These are phyloP conservation scores for Pilasporangium apinafurcum DNA, from an alignment of 352 stramenopile species.

Conservation along the genomic window DNA sequence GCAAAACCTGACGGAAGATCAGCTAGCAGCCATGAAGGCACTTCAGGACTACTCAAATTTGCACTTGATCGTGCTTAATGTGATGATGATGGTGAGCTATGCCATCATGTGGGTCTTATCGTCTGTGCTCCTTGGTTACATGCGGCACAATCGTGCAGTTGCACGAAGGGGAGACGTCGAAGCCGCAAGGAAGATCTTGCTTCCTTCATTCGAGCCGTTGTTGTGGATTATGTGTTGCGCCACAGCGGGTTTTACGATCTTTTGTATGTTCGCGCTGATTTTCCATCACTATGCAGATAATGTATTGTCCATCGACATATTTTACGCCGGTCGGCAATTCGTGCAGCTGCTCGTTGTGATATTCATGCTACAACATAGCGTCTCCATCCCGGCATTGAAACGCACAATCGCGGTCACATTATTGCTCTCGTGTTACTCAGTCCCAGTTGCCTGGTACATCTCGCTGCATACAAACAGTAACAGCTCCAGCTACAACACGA, in stretches of 20 bases:
- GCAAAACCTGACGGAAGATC: too few relatives aligned
- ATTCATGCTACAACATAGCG: slow-evolving; percentile 40
- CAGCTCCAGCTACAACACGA: too few relatives aligned
- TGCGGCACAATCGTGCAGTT: slow-evolving; percentile 43
- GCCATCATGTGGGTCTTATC: too few relatives aligned
- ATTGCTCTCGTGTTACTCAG: slow-evolving; percentile 40
- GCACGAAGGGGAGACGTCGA: slow-evolving; percentile 36
- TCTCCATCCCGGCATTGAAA: slow-evolving; percentile 40
- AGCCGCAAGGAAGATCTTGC: slow-evolving; percentile 53
- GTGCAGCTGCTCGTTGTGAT: slow-evolving; percentile 56
- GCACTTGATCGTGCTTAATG: slow-evolving; percentile 7
- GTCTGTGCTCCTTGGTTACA: slow-evolving; percentile 44
- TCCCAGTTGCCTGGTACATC: slow-evolving; percentile 46
- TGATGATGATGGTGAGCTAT: slow-evolving; percentile 5
- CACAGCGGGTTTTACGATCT: too few relatives aligned
- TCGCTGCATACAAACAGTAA: too few relatives aligned
- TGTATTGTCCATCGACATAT: slow-evolving; percentile 19
- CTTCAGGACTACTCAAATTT: too few relatives aligned
- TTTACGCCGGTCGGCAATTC: slow-evolving; percentile 54
- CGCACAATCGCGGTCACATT: slow-evolving; percentile 34
- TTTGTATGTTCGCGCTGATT: too few relatives aligned
- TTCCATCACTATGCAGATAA: slow-evolving; percentile 4
- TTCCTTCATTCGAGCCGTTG: slow-evolving; percentile 68
- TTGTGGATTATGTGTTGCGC: slow-evolving; percentile 37
- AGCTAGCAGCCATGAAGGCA: too few relatives aligned